phyloP scores from a whole-genome alignment of 2,329 filamentous ascomycete species.

The Didymella pomorum region DNA sequence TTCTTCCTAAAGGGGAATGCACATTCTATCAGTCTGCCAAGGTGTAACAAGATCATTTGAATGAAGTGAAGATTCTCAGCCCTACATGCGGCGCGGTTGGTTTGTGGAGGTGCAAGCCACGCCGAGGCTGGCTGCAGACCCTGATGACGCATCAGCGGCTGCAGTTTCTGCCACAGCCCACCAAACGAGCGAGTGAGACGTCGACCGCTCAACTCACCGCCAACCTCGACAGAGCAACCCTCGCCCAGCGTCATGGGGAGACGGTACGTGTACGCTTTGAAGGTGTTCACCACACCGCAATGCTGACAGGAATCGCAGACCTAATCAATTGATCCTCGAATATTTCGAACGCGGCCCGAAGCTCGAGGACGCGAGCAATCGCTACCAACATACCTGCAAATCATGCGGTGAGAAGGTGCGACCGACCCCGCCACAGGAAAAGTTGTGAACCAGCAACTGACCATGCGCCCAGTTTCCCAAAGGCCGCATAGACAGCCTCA shows the following conservation, averaged over 20 bases:
- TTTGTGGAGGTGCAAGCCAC: neutral
- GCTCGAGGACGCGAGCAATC: slow-evolving; percentile 86
- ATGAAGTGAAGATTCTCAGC: neutral
- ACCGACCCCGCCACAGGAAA: slow-evolving; percentile 28
- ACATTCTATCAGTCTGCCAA: neutral
- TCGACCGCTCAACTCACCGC: slow-evolving; percentile 22
- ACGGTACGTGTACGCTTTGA: neutral
- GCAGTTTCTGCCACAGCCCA: neutral
- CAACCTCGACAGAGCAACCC: neutral
- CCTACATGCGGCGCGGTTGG: neutral
- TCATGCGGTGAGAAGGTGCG: slow-evolving; percentile 76
- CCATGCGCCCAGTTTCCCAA: slow-evolving; percentile 71
- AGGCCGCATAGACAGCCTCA: slow-evolving; percentile 83
- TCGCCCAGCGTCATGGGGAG: neutral
- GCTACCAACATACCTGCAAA: slow-evolving; percentile 91
- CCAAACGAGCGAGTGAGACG: neutral
- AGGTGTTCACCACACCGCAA: neutral
- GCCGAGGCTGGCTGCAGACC: slow-evolving; percentile 7
- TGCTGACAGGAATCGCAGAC: slow-evolving; percentile 57
- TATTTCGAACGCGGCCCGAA: slow-evolving; percentile 89
- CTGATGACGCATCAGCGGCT: neutral
- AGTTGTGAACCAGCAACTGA: slow-evolving; percentile 31
- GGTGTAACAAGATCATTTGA: neutral
- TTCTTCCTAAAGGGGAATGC: neutral
- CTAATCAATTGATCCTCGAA: slow-evolving; percentile 83